Percentiles rank a stretch among this genome's conserved stretches.
Conservation (phyloP, 768 basidiomycete species). For the Cystobasidiopsis lactophilus region DNA sequence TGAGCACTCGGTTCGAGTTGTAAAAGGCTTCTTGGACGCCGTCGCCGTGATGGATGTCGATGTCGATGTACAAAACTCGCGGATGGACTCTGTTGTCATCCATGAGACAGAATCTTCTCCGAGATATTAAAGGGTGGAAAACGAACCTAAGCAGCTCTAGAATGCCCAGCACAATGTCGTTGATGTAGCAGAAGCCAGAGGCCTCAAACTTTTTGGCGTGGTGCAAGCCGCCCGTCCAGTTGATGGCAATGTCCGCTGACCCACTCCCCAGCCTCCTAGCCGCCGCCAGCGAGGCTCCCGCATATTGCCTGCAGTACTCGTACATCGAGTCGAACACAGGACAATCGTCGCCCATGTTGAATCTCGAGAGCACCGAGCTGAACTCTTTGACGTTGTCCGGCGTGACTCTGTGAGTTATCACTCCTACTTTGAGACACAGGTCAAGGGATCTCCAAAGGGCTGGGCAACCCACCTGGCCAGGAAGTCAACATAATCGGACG, state of each 20-base stretch:
- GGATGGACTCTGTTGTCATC: conserved; percentile 59
- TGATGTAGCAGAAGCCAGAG: conserved; percentile 95
- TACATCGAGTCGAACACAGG: conserved; percentile 89
- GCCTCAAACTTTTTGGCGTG: conserved; percentile 96
- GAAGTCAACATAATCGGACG: conserved; percentile 87
- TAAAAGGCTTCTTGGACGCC: conserved; percentile 94
- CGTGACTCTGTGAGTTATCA: conserved; percentile 40
- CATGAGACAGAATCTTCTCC: neutral
- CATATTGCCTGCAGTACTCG: conserved; percentile 81
- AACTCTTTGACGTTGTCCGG: conserved; percentile 49
- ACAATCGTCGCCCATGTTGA: conserved; percentile 93
- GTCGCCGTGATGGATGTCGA: conserved; percentile 97
- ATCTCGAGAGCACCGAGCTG: conserved; percentile 55
- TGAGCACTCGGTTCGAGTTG: conserved; percentile 93
- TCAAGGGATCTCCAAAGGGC: neutral
- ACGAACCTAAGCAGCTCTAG: conserved; percentile 63
- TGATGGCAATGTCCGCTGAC: conserved; percentile 84
- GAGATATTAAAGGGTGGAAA: neutral
- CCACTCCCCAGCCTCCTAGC: conserved; percentile 69
- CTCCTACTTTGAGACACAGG: too few species aligned
- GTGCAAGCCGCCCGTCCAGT: conserved; percentile 96
- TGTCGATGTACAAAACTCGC: conserved; percentile 91
- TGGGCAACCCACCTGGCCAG: conserved; percentile 45
- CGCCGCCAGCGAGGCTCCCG: conserved; percentile 74
- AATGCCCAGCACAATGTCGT: conserved; percentile 87